Percentiles rank a stretch among this genome's conserved stretches.
Conservation (phyloP, 2,329 filamentous ascomycete genomes). For the Microsporum audouinii region DNA sequence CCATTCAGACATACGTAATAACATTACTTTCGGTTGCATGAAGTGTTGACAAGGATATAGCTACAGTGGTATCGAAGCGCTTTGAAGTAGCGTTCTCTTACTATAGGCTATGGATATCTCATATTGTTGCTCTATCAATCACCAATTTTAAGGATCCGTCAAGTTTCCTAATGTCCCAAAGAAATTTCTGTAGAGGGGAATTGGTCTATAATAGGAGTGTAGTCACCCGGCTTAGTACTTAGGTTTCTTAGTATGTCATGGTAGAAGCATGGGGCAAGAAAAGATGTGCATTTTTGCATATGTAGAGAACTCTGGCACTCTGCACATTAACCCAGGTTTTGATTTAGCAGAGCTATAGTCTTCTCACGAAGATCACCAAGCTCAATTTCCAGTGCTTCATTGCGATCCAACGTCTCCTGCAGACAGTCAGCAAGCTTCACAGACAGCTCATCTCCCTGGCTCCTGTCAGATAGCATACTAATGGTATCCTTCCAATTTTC, state of each 20-base stretch:
- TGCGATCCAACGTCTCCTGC: slow-evolving; percentile 7
- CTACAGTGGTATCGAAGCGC: not conserved
- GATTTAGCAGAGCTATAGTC: not conserved
- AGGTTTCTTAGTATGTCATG: too few species aligned
- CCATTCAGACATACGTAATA: not conserved
- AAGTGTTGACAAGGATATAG: not conserved
- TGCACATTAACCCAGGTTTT: not conserved
- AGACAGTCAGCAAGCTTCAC: slow-evolving; percentile 6
- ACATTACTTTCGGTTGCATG: not conserved
- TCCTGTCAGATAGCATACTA: not conserved
- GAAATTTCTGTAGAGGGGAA: too few species aligned
- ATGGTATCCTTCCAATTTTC: slow-evolving; percentile 6
- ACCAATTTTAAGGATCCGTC: too few species aligned
- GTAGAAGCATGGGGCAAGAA: not conserved
- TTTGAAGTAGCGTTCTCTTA: too few species aligned
- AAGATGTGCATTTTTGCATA: not conserved
- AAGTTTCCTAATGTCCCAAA: too few species aligned
- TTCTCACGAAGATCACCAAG: not conserved
- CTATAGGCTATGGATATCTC: too few species aligned
- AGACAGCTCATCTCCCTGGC: not conserved
- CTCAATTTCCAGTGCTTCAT: slow-evolving; percentile 7
- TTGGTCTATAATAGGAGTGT: too few species aligned
- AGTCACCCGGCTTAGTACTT: too few species aligned
- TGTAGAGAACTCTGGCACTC: not conserved
- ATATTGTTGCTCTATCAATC: too few species aligned